Evolutionary conservation across 1,139 yeast species (phyloP).

Genomic region (Taiozyma sp.): DNA sequence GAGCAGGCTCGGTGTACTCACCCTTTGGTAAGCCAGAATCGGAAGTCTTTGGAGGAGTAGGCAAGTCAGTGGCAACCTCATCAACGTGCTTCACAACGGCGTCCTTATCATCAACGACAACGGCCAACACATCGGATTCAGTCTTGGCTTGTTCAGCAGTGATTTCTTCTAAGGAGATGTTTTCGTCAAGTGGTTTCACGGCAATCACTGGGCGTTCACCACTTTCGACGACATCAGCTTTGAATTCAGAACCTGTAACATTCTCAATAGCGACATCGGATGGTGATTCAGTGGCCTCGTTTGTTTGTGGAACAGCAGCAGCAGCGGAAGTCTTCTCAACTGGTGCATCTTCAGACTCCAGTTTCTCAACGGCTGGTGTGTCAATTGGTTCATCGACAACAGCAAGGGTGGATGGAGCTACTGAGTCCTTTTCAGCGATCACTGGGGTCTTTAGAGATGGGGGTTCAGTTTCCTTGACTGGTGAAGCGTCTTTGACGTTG

Average conservation of each 20-base stretch:
- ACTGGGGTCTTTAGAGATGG: neutral
- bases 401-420: slow-evolving; percentile 5
- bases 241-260: slow-evolving; percentile 14
- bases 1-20: neutral
- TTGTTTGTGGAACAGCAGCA: neutral
- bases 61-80: slow-evolving; percentile 7
- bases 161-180: slow-evolving; percentile 14
- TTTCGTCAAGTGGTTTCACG: slow-evolving; percentile 9
- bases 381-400: slow-evolving; percentile 7
- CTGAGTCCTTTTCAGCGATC: neutral
- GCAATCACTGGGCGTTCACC: slow-evolving; percentile 12
- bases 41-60: slow-evolving; percentile 21
- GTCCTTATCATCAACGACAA: slow-evolving; percentile 9
- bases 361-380: neutral
- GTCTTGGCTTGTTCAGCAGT: slow-evolving; percentile 14
- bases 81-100: slow-evolving; percentile 9
- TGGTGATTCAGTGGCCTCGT: neutral
- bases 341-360: neutral
- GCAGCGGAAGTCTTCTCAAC: slow-evolving; percentile 1
- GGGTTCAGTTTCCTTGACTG: neutral
- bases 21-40: neutral
- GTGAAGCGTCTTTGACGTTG: neutral
- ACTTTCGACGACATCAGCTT: slow-evolving; percentile 7
- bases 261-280: slow-evolving; percentile 7
- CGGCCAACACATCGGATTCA: slow-evolving; percentile 21